Evolutionary conservation across 768 basidiomycete genomes (phyloP).

Genomic region (Phanerochaete sordida): DNA sequence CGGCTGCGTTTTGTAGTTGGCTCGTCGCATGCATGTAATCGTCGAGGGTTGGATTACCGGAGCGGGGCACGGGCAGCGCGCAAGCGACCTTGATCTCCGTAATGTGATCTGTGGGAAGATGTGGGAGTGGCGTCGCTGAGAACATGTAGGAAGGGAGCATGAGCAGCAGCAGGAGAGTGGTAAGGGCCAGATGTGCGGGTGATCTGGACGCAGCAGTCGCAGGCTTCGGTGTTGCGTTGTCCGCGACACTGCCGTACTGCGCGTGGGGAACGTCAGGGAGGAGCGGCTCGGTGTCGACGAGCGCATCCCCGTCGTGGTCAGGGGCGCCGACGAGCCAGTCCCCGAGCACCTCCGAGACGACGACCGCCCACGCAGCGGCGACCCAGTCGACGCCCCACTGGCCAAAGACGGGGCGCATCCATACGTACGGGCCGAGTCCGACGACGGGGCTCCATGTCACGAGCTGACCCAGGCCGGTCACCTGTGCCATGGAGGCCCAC

Average conservation of each 20-base stretch:
- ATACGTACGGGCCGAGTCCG: slow-evolving; percentile 53
- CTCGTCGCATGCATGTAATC: slow-evolving; percentile 61
- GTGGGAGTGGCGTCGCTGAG: slow-evolving; percentile 37
- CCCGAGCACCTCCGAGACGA: slow-evolving; percentile 51
- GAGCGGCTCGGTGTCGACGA: neutral
- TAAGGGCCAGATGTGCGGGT: slow-evolving; percentile 31
- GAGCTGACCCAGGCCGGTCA: slow-evolving; percentile 69
- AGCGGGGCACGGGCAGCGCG: slow-evolving; percentile 48
- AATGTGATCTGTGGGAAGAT: slow-evolving; percentile 31
- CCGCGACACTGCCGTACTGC: slow-evolving; percentile 7
- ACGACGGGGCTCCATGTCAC: slow-evolving; percentile 66
- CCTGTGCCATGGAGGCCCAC: slow-evolving; percentile 51
- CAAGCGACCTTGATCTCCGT: slow-evolving; percentile 67
- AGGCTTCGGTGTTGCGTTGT: neutral
- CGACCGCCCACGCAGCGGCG: slow-evolving; percentile 70
- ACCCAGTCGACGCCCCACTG: slow-evolving; percentile 68
- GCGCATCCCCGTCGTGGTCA: slow-evolving; percentile 2
- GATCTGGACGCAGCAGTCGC: neutral
- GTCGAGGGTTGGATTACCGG: slow-evolving; percentile 37
- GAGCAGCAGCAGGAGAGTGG: slow-evolving; percentile 38
- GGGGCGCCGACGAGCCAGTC: slow-evolving; percentile 52
- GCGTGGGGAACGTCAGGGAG: neutral
- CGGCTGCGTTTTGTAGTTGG: slow-evolving; percentile 41
- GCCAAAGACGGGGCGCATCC: slow-evolving; percentile 59
- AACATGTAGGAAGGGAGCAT: slow-evolving; percentile 54